Conservation (phyloP, 306 rosid species). For the Castanospermum australe region DNA sequence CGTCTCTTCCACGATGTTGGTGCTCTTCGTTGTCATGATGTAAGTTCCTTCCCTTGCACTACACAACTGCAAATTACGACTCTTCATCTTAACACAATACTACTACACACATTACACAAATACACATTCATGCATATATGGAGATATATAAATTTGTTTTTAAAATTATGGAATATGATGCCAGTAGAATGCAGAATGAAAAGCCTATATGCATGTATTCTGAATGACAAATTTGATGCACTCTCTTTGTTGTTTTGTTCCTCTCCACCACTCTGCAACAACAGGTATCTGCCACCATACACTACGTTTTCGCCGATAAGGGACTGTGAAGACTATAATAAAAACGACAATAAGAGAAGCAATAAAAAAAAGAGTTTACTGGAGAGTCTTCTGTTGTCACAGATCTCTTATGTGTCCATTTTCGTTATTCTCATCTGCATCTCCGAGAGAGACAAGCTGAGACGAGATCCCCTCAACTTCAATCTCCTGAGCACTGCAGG, state of each 20-base stretch:
- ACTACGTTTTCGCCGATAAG: conserved; percentile 28
- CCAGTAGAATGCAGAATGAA: too few relatives aligned
- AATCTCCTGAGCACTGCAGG: conserved; percentile 36
- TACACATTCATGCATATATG: too few relatives aligned
- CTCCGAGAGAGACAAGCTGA: conserved; percentile 44
- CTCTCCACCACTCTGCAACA: neutral
- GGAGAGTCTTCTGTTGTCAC: conserved; percentile 37
- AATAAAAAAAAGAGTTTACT: neutral
- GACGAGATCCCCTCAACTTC: conserved; percentile 56
- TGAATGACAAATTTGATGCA: neutral
- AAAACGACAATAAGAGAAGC: neutral
- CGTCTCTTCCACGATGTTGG: conserved; percentile 48
- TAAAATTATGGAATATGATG: too few relatives aligned
- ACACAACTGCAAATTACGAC: too few relatives aligned
- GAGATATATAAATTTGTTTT: too few relatives aligned
- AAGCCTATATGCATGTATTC: too few relatives aligned
- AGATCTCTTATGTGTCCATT: conserved; percentile 41
- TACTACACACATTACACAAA: too few relatives aligned
- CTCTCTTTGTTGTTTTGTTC: neutral
- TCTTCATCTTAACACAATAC: too few relatives aligned
- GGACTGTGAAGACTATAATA: neutral
- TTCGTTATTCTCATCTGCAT: conserved; percentile 48
- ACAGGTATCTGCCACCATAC: conserved; percentile 54
- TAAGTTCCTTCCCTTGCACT: conserved; percentile 3
- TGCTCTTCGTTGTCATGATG: conserved; percentile 50